A percentile compares a stretch with the other conserved stretches of the same genome.
These are phyloP conservation scores for Brettanomyces bruxellensis DNA, from an alignment of 805 yeast species.

Conservation along the genomic window DNA sequence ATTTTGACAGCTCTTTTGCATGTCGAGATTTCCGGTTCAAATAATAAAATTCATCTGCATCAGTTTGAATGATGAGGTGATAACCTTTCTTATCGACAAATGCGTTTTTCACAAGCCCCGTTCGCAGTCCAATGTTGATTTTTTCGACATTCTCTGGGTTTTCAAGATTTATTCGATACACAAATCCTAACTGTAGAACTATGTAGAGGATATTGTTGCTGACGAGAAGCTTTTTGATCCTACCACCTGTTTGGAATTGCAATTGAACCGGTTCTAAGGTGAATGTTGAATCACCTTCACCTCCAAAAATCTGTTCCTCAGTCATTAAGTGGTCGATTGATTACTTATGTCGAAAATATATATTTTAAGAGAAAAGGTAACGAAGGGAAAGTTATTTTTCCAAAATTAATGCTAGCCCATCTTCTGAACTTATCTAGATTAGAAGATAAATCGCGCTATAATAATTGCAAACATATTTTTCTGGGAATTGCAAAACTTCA, in stretches of 20 bases:
- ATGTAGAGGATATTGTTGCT: constrained; percentile 46
- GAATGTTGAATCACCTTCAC: constrained; percentile 8
- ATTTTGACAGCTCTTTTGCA: constrained; percentile 34
- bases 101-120: constrained; percentile 24
- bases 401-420: too few species aligned
- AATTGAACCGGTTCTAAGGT: constrained; percentile 25
- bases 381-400: too few species aligned
- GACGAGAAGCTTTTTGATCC: constrained; percentile 44
- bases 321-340: too few species aligned
- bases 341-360: too few species aligned
- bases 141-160: constrained; percentile 51
- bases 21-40: constrained; percentile 31
- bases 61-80: constrained; percentile 42
- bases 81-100: constrained; percentile 44
- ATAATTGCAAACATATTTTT: too few species aligned
- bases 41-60: constrained; percentile 37
- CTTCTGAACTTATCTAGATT: too few species aligned
- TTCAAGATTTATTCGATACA: constrained; percentile 60
- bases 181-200: constrained; percentile 39
- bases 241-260: constrained; percentile 21
- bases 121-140: constrained; percentile 21
- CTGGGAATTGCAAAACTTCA: too few species aligned
- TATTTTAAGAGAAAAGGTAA: too few species aligned
- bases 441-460: too few species aligned
- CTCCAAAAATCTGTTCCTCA: background rate